A percentile compares a stretch with the other conserved stretches of the same genome.
phyloP scores from a whole-genome alignment of 164 flowering plant genomes.

The Aristolochia fimbriata region DNA sequence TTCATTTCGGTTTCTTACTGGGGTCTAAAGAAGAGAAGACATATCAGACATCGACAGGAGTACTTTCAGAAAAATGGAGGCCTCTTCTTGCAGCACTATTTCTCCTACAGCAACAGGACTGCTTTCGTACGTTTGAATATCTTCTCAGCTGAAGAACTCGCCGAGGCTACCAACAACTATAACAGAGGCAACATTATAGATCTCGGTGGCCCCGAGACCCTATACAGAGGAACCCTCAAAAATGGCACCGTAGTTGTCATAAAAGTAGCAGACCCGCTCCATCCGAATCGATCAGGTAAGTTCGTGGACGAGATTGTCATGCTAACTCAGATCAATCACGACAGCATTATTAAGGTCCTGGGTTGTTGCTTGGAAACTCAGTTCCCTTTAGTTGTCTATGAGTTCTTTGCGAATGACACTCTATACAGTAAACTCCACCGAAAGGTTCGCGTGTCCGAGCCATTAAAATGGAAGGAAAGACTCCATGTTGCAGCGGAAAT shows the following conservation, averaged over 20 bases:
- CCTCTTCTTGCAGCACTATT: too few species aligned
- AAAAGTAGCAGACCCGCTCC: conserved; percentile 10
- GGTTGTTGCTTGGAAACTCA: conserved; percentile 15
- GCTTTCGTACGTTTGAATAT: too few species aligned
- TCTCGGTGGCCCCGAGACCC: too few species aligned
- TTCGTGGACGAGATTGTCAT: conserved; percentile 18
- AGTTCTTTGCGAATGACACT: conserved; percentile 9
- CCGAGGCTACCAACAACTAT: too few species aligned
- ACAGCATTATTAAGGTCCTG: conserved; percentile 12
- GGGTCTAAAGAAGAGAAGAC: too few species aligned
- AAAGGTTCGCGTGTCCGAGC: background rate
- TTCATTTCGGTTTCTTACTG: too few species aligned
- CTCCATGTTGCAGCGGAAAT: conserved; percentile 4
- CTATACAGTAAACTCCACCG: conserved; percentile 5
- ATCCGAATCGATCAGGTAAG: conserved; percentile 8
- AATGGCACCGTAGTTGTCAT: conserved; percentile 10
- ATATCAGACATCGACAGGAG: too few species aligned
- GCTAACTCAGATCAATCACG: conserved; percentile 13
- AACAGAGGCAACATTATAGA: too few species aligned
- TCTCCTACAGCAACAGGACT: too few species aligned
- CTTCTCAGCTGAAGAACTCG: too few species aligned
- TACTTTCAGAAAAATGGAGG: too few species aligned
- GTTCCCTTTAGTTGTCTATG: conserved; percentile 11
- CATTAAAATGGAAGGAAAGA: conserved; percentile 2
- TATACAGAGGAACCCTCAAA: conserved; percentile 12